Conservation (phyloP, 1,284 basidiomycete species). For the Trichosporon asahii region DNA sequence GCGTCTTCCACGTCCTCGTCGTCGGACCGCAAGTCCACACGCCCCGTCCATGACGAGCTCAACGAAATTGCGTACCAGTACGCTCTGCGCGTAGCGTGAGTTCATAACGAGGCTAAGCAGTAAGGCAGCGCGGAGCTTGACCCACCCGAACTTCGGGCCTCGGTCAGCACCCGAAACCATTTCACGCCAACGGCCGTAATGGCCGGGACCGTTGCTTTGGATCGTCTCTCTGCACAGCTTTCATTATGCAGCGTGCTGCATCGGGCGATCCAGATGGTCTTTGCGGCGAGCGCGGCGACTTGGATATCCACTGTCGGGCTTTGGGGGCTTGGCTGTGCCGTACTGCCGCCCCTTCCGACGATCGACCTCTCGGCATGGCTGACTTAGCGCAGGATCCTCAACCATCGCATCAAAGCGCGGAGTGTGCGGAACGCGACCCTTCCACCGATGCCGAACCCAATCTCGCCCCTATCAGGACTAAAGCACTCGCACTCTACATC, state of each 20-base stretch:
- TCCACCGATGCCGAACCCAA: neutral
- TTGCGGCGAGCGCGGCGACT: neutral
- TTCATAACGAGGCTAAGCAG: conserved; percentile 8
- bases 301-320: neutral
- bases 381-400: conserved; percentile 3
- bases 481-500: conserved; percentile 1
- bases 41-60: conserved; percentile 32
- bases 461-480: neutral
- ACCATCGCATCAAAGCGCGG: neutral
- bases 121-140: neutral
- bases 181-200: neutral
- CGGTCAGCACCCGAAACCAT: neutral
- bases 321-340: neutral
- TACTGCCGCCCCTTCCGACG: neutral
- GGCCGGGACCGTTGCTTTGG: neutral
- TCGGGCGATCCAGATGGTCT: neutral
- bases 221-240: neutral
- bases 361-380: neutral
- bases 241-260: neutral
- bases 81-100: conserved; percentile 48
- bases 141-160: neutral
- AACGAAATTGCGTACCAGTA: conserved; percentile 45
- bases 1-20: neutral
- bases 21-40: neutral
- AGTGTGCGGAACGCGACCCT: neutral